Base-by-base conservation (phyloP, 2,329 filamentous ascomycete species). In the Cladosporium halotolerans region DNA sequence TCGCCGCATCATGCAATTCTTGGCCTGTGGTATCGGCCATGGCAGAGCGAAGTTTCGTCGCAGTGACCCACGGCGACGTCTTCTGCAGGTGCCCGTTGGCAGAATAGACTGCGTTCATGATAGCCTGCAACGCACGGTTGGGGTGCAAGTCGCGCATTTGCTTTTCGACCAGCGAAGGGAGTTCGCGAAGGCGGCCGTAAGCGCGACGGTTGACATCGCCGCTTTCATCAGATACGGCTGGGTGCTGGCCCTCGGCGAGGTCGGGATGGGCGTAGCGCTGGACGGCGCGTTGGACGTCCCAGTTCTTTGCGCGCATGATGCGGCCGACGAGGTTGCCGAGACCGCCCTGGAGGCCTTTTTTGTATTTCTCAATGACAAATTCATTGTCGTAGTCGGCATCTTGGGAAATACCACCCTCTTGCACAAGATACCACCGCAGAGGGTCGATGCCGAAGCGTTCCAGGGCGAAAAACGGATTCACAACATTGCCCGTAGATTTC, bases 401-500 rank as follows among this genome's bases (percentile, higher is more conserved):
- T 53, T 88, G 76, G 11, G 74, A 73, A 33, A 96, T 81, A 18
- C 84, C 87, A 40, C 89, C 91, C 57, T 91, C 85, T 57, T 86
- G 81, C 58, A 89, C 81, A 59, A 99, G 80, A 69, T 92, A 99
- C 72, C 88, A 97, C 9, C 93, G 85, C 78, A 99, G 83, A 1
- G 84, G 79, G 68, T 99, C 95, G 4, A 90, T 76, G 2, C 89
- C 90, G 72, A 90, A 99, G 6, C 91, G 82, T 58, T 96, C 85
- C 45, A 97, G 80, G 10, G 93, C 93, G 61, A 89, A 89, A 66
- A 95, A 90, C 0, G 93, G 93, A 65, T 96, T 93, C 41, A 99
- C 92, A 1, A 95, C 92, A 67, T 96, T 96, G 57, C 93, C 93
- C 2, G 86, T 82, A 1, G 89, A 95, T 70, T 99, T 99, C 57